A percentile compares a stretch with the other conserved stretches of the same genome.
phyloP scores from a whole-genome alignment of 2,329 filamentous ascomycete genomes.

The Neoascochyta sp. region DNA sequence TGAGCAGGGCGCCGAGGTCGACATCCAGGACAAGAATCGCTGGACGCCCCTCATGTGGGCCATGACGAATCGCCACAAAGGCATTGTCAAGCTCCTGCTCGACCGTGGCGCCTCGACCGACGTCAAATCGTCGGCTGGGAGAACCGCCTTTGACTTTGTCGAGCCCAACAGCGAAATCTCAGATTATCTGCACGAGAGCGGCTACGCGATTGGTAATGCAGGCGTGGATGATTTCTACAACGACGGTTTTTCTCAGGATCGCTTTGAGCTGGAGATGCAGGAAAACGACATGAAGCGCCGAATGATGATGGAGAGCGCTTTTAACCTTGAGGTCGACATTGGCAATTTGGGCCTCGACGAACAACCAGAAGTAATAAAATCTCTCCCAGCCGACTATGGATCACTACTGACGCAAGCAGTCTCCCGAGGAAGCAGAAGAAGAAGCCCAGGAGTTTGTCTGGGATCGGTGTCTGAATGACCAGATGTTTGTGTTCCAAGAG shows the following conservation, averaged over 20 bases:
- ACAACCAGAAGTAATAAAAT: constrained; percentile 71
- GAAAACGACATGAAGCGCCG: constrained; percentile 92
- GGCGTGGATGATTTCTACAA: constrained; percentile 93
- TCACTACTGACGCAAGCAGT: constrained; percentile 22
- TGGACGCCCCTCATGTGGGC: constrained; percentile 99
- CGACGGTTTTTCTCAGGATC: constrained; percentile 84
- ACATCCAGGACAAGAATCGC: constrained; percentile 91
- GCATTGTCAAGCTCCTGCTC: constrained; percentile 85
- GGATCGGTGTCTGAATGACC: constrained; percentile 89
- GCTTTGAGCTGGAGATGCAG: constrained; percentile 94
- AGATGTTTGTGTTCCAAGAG: constrained; percentile 99
- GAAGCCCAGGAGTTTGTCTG: constrained; percentile 94
- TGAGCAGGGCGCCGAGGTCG: constrained; percentile 80
- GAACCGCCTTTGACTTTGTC: constrained; percentile 93
- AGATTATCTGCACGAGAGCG: constrained; percentile 89
- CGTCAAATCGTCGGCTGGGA: constrained; percentile 87
- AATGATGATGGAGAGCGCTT: constrained; percentile 99
- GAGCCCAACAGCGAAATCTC: constrained; percentile 95
- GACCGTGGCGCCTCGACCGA: constrained; percentile 95
- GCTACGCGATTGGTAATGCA: constrained; percentile 80
- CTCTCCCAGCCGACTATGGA: constrained; percentile 12
- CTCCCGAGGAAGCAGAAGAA: constrained; percentile 73
- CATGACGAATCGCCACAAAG: constrained; percentile 97
- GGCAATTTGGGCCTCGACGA: constrained; percentile 96
- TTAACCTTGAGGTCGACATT: constrained; percentile 92